Evolutionary conservation across 768 basidiomycete species (phyloP), one percentile per base, ranked within the genome.

Genomic region (Boletus reticulatus): DNA sequence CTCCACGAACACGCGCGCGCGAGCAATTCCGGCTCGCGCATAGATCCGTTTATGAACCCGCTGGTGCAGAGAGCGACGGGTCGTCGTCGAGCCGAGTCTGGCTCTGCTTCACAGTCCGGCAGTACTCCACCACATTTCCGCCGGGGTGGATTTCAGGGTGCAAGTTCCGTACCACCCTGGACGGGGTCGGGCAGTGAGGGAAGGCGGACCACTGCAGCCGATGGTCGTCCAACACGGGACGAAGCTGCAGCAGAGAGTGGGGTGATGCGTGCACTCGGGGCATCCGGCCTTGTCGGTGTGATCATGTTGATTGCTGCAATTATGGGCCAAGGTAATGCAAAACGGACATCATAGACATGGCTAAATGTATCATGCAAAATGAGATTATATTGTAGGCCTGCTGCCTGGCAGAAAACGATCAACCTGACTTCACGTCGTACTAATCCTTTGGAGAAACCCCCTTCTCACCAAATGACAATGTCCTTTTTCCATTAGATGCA

Each of bases 1-100:
- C 48, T 48, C 29, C 27, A 56, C 49, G 58, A 61, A 48, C 56
- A 32, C 32, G 29, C 51, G 4, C 60, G 55, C 3, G 32, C 54
- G 17, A 50, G 39, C 19, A 47, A 52, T 44, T 45, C 58, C 1
- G 55, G 24, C 31, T 37, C 60, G 11, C 55, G 42, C 9, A 46
- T 45, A 5, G 55, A 72, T 47, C 68, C 70, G 8, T 69, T 69
- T 46, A 32, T 41, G 45, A 63, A 50, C 42, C 63, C 68, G 31
- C 56, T 53, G 19, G 70, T 72, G 32, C 68, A 72, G 50, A 48
- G 53, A 44, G 63, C 68, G 29, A 69, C 70, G n/a, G 67, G 68
- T 20, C 53, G 50, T 53, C 55, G 56, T 20, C 50, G 36, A 11
- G n/a, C 62, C 1, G 53, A 31, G 19, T 6, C 49, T 11, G 37